These are phyloP conservation scores for Ballota nigra DNA, from an alignment of 257 asterid species.

Conservation along the genomic window DNA sequence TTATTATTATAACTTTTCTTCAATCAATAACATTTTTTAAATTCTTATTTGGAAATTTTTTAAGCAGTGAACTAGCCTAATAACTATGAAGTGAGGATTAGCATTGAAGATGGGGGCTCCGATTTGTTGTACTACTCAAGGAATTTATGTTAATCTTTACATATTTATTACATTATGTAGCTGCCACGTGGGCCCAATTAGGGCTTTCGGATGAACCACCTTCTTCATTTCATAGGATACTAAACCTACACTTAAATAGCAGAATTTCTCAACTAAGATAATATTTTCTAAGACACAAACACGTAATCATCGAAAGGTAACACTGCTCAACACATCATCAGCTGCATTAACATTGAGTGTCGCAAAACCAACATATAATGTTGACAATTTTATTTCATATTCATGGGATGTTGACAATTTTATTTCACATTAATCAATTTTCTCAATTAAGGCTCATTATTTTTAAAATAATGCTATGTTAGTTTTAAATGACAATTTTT, in stretches of 20 bases:
- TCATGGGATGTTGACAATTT: too few species aligned
- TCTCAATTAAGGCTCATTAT: too few species aligned
- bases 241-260: background rate
- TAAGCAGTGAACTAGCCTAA: background rate
- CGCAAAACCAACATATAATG: background rate
- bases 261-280: constrained; percentile 2
- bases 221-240: background rate
- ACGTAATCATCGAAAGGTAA: background rate
- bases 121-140: too few species aligned
- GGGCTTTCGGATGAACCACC: background rate
- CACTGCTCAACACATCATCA: background rate
- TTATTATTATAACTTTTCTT: too few species aligned
- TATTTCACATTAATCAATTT: too few species aligned
- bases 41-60: background rate
- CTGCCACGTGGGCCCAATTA: background rate
- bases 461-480: too few species aligned
- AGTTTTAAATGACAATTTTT: too few species aligned
- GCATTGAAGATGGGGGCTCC: too few species aligned
- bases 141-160: too few species aligned
- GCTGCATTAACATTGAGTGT: background rate
- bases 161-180: too few species aligned
- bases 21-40: too few species aligned
- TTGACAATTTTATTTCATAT: background rate
- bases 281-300: background rate
- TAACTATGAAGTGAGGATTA: too few species aligned